Evolutionary conservation across 2,329 filamentous ascomycete genomes (phyloP).

Genomic region (Talaromyces sp.): DNA sequence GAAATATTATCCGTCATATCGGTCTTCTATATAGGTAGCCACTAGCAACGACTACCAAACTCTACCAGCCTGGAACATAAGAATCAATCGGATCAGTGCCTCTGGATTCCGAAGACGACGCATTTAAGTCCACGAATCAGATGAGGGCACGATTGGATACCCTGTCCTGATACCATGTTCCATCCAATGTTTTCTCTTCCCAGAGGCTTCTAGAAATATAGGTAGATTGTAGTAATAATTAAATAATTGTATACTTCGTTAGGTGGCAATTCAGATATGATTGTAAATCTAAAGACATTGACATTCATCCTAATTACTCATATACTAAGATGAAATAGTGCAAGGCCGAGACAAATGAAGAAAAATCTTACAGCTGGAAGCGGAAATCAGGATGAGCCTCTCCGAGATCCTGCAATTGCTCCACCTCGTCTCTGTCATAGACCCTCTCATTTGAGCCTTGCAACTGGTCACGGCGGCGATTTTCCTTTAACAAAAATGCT

Average conservation of each 20-base stretch:
- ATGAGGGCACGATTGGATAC: no score
- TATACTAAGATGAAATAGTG: background rate
- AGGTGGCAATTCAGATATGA: background rate
- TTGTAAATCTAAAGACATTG: background rate
- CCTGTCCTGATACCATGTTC: background rate
- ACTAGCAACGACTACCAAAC: background rate
- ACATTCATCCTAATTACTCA: background rate
- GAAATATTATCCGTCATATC: background rate
- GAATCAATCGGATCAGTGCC: background rate
- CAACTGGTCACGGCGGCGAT: slow-evolving; percentile 16
- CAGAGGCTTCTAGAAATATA: background rate
- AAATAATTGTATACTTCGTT: background rate
- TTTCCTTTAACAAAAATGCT: slow-evolving; percentile 14
- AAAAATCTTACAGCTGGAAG: slow-evolving; percentile 18
- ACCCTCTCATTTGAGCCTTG: background rate
- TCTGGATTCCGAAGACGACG: background rate
- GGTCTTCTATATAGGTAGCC: background rate
- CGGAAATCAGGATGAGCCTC: slow-evolving; percentile 20
- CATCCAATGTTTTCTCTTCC: background rate
- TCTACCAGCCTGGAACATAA: background rate
- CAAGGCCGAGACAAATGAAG: background rate
- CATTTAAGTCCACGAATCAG: background rate
- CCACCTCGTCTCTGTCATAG: slow-evolving; percentile 12
- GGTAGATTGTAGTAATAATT: background rate
- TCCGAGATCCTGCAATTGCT: slow-evolving; percentile 18